A percentile compares a stretch with the other conserved stretches of the same genome.
Evolutionary conservation across 1,139 yeast genomes (phyloP).

Genomic region (Scheffersomyces segobiensis): DNA sequence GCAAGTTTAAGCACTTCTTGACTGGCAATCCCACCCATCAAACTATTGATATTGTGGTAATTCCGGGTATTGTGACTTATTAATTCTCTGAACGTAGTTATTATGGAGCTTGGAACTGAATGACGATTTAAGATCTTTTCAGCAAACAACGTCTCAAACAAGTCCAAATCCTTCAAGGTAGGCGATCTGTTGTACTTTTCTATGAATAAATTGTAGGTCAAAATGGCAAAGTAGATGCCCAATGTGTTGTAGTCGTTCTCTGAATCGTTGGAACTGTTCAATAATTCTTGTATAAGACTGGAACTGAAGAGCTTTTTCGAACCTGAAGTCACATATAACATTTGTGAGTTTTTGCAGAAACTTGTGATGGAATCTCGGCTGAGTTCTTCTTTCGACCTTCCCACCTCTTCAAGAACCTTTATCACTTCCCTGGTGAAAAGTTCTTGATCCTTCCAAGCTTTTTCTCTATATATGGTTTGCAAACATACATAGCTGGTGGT

Average conservation of each 20-base stretch:
- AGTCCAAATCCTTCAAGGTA: slow-evolving; percentile 17
- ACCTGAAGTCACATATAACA: slow-evolving; percentile 39
- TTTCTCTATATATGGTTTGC: slow-evolving; percentile 57
- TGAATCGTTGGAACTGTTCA: slow-evolving; percentile 16
- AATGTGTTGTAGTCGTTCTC: slow-evolving; percentile 23
- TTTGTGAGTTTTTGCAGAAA: slow-evolving; percentile 62
- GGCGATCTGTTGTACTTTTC: slow-evolving; percentile 20
- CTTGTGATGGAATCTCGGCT: slow-evolving; percentile 39
- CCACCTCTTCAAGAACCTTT: slow-evolving; percentile 20
- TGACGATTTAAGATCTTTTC: slow-evolving; percentile 5
- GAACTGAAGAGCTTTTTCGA: slow-evolving; percentile 21
- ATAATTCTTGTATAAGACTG: slow-evolving; percentile 14
- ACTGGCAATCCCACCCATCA: slow-evolving; percentile 78
- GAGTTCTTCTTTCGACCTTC: slow-evolving; percentile 25
- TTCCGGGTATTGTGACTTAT: slow-evolving; percentile 29
- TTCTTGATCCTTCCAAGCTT: slow-evolving; percentile 53
- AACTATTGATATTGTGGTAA: slow-evolving; percentile 31
- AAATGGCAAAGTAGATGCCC: slow-evolving; percentile 37
- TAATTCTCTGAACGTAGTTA: slow-evolving; percentile 26
- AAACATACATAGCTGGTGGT: slow-evolving; percentile 62
- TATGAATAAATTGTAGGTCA: slow-evolving; percentile 28
- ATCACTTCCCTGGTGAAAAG: slow-evolving; percentile 36
- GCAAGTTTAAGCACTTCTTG: slow-evolving; percentile 66
- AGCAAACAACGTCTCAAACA: slow-evolving; percentile 18
- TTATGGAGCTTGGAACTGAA: slow-evolving; percentile 14